phyloP scores from a whole-genome alignment of 179 eudicot species.

The Beta corolliflora region DNA sequence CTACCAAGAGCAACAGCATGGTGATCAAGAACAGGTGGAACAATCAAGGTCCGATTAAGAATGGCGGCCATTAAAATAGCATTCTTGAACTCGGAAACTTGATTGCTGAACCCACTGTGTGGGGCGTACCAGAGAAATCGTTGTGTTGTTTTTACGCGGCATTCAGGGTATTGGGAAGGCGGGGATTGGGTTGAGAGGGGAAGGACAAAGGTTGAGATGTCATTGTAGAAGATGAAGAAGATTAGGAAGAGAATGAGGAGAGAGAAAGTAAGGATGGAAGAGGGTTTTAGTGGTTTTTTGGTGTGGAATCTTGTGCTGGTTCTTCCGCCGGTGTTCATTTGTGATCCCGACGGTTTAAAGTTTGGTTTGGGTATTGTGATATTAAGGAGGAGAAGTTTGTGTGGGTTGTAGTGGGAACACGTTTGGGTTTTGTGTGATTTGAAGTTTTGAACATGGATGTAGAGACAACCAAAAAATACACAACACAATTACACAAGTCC shows the following conservation, averaged over 20 bases:
- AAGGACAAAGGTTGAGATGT: constrained; percentile 33
- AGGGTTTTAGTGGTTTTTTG: constrained; percentile 37
- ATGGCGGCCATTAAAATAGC: constrained; percentile 66
- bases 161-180: constrained; percentile 26
- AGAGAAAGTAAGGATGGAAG: constrained; percentile 27
- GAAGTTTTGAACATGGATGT: too few relatives aligned
- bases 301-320: constrained; percentile 28
- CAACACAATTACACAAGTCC: too few relatives aligned
- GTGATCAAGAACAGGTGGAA: constrained; percentile 91
- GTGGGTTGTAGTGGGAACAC: neutral
- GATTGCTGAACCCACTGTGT: constrained; percentile 98
- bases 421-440: too few relatives aligned
- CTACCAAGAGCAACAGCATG: constrained; percentile 99
- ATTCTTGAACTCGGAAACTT: constrained; percentile 77
- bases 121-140: constrained; percentile 82
- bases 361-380: too few relatives aligned
- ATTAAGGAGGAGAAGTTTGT: fast-evolving
- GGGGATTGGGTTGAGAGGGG: constrained; percentile 6
- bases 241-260: constrained; percentile 40
- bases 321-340: constrained; percentile 21
- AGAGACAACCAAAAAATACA: too few relatives aligned
- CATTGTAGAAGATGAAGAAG: constrained; percentile 45
- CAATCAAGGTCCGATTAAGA: constrained; percentile 77
- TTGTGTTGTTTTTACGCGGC: constrained; percentile 25
- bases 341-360: neutral